phyloP scores from a whole-genome alignment of 2,329 filamentous ascomycete species.

The Zalaria obscura region DNA sequence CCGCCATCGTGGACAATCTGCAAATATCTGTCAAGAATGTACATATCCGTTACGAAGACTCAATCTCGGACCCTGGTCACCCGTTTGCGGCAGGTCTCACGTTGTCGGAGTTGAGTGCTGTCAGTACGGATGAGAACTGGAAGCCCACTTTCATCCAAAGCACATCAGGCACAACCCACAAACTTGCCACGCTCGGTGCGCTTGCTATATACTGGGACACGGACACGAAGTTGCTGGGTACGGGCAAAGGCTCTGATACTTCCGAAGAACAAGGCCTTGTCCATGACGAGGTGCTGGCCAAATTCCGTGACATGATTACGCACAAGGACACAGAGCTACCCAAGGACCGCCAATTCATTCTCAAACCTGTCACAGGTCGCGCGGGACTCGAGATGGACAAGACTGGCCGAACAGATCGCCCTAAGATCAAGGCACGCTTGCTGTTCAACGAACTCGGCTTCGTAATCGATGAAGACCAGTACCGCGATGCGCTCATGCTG shows the following conservation, averaged over 20 bases:
- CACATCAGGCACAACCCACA: conserved; percentile 70
- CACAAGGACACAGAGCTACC: conserved; percentile 44
- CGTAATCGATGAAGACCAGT: conserved; percentile 94
- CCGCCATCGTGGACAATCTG: conserved; percentile 95
- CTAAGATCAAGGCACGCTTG: conserved; percentile 80
- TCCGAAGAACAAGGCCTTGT: conserved; percentile 46
- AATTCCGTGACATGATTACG: conserved; percentile 69
- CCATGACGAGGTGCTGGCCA: conserved; percentile 63
- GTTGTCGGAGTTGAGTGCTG: conserved; percentile 88
- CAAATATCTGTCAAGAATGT: conserved; percentile 98
- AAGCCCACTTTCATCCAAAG: conserved; percentile 91
- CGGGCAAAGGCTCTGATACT: conserved; percentile 57
- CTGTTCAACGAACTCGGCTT: conserved; percentile 96
- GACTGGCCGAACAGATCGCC: conserved; percentile 61
- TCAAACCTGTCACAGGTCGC: conserved; percentile 89
- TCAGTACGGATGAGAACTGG: conserved; percentile 93
- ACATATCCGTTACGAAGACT: conserved; percentile 95
- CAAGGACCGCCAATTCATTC: conserved; percentile 71
- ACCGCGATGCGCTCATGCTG: conserved; percentile 94
- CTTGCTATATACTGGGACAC: conserved; percentile 98
- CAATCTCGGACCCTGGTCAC: conserved; percentile 85
- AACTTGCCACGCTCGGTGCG: conserved; percentile 79
- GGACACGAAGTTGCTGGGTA: conserved; percentile 69
- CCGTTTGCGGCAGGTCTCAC: conserved; percentile 89
- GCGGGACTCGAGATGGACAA: conserved; percentile 94